A percentile compares a stretch with the other conserved stretches of the same genome.
These are phyloP conservation scores for Daldinia concentrica DNA, from an alignment of 495 filamentous ascomycete genomes.

Conservation along the genomic window DNA sequence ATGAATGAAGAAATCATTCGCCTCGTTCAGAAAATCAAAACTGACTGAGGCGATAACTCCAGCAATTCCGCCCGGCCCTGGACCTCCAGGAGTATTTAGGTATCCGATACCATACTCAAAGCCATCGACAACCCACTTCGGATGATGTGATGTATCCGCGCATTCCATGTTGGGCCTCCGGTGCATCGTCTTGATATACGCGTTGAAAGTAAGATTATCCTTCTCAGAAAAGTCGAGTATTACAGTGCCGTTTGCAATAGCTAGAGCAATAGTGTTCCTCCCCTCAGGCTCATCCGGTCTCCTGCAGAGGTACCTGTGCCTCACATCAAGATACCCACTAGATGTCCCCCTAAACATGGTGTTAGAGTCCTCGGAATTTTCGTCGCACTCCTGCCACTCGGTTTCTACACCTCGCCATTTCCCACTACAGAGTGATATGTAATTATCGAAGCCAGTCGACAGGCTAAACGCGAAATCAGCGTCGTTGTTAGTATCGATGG, in stretches of 20 bases:
- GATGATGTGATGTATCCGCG: constrained; percentile 10
- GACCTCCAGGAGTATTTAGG: neutral
- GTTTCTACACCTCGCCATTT: constrained; percentile 4
- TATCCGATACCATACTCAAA: neutral
- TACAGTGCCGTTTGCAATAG: constrained; percentile 9
- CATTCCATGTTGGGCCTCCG: constrained; percentile 14
- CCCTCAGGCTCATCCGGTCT: neutral
- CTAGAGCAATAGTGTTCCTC: constrained; percentile 4
- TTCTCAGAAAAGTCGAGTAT: constrained; percentile 11
- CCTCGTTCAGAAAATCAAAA: constrained; percentile 15
- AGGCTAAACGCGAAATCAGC: constrained; percentile 7
- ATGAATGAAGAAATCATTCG: constrained; percentile 11
- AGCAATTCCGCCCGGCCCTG: neutral
- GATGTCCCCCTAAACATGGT: constrained; percentile 14
- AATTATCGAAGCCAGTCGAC: constrained; percentile 5
- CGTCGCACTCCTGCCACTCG: constrained; percentile 11
- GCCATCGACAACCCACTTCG: constrained; percentile 6
- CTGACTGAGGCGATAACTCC: constrained; percentile 8
- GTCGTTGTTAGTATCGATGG: neutral
- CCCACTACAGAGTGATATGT: constrained; percentile 8
- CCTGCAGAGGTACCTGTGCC: constrained; percentile 6
- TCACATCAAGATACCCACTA: constrained; percentile 18
- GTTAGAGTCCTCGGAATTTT: neutral
- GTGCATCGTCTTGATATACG: constrained; percentile 5
- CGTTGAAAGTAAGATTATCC: neutral